Evolutionary conservation across 768 basidiomycete genomes (phyloP).

Genomic region (Mycena venus): DNA sequence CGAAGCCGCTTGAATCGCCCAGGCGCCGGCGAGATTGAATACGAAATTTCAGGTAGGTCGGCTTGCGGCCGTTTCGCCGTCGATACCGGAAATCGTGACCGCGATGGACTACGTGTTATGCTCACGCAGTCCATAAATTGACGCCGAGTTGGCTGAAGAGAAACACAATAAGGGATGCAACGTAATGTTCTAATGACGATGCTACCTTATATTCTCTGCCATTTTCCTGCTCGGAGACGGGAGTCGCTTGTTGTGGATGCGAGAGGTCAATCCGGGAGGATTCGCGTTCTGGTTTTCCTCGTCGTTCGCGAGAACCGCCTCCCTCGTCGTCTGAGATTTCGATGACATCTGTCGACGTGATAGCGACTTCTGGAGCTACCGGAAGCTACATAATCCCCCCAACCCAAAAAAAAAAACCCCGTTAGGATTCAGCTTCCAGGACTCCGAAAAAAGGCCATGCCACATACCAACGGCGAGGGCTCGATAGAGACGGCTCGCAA

Average conservation of each 20-base stretch:
- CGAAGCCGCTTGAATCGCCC: conserved; percentile 10
- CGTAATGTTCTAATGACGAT: not conserved
- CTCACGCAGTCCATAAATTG: conserved; percentile 10
- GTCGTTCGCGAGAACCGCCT: too few species aligned
- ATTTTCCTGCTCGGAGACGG: not conserved
- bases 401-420: too few species aligned
- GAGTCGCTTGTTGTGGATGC: not conserved
- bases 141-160: not conserved
- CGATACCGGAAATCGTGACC: not conserved
- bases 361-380: not conserved
- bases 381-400: not conserved
- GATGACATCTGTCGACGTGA: not conserved
- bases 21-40: not conserved
- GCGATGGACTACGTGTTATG: not conserved
- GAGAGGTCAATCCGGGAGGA: too few species aligned
- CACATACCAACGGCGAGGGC: too few species aligned
- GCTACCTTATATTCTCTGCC: not conserved
- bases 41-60: not conserved
- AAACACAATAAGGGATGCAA: too few species aligned
- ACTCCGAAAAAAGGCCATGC: too few species aligned
- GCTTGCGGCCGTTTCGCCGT: not conserved
- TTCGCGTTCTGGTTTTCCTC: too few species aligned
- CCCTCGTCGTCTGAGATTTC: conserved; percentile 27
- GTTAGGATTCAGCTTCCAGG: too few species aligned
- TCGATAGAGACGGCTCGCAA: not conserved